Percentiles rank a stretch among this genome's conserved stretches.
Evolutionary conservation across 345 rosid genomes (phyloP).

Genomic region (Gossypium herbaceum): DNA sequence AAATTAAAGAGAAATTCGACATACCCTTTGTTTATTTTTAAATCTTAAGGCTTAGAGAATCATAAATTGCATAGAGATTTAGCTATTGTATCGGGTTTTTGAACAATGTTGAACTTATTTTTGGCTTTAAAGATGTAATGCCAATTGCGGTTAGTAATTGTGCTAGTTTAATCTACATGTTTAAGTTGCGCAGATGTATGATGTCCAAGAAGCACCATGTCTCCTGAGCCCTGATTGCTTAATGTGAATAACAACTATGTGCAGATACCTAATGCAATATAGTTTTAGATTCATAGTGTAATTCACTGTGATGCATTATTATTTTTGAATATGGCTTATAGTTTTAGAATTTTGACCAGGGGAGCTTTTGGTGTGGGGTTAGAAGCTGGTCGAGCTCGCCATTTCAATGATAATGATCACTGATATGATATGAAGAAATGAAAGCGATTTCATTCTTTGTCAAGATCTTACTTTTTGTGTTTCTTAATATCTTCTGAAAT

Average conservation of each 20-base stretch:
- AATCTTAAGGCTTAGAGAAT: background rate
- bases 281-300: background rate
- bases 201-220: background rate
- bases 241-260: background rate
- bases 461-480: background rate
- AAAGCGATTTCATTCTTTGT: background rate
- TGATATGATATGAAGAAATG: background rate
- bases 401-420: background rate
- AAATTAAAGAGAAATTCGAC: background rate
- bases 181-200: background rate
- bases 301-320: background rate
- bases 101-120: background rate
- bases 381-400: background rate
- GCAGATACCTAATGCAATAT: background rate
- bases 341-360: background rate
- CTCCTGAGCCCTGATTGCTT: background rate
- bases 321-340: slow-evolving; percentile 40
- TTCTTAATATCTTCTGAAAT: background rate
- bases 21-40: background rate
- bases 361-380: background rate
- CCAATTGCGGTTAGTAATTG: too few relatives aligned
- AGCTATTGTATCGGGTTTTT: background rate
- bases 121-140: background rate
- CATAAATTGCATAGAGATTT: background rate
- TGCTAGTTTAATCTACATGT: background rate